Evolutionary conservation across 2,329 filamentous ascomycete genomes (phyloP).

Genomic region (Talaromyces islandicus): DNA sequence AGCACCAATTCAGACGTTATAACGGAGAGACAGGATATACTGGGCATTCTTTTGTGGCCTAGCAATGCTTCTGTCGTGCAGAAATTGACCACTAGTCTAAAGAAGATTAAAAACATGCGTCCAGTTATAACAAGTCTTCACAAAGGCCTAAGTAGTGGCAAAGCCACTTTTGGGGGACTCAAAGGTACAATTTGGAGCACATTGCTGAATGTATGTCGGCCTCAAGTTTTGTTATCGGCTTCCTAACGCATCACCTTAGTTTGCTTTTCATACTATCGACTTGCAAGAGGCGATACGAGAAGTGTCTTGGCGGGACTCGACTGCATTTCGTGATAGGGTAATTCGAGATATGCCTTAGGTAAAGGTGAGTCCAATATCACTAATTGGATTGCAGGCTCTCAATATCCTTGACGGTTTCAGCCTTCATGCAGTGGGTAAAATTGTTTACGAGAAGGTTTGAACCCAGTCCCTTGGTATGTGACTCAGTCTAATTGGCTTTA

Average conservation of each 20-base stretch:
- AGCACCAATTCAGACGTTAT: constrained; percentile 64
- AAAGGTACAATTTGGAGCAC: constrained; percentile 66
- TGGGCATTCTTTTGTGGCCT: constrained; percentile 59
- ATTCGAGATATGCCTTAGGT: neutral
- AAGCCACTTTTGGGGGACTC: constrained; percentile 49
- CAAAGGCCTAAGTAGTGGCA: constrained; percentile 63
- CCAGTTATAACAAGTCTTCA: constrained; percentile 62
- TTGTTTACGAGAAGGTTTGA: constrained; percentile 60
- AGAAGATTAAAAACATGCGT: constrained; percentile 70
- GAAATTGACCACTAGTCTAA: constrained; percentile 56
- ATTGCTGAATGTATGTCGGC: constrained; percentile 47
- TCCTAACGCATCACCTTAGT: constrained; percentile 39
- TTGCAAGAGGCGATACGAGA: constrained; percentile 60
- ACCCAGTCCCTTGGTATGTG: neutral
- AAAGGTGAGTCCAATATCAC: neutral
- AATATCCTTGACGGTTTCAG: constrained; percentile 53
- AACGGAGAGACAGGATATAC: constrained; percentile 62
- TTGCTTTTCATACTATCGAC: constrained; percentile 64
- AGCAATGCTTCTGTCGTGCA: constrained; percentile 58
- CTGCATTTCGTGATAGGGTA: constrained; percentile 53
- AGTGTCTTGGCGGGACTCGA: constrained; percentile 47
- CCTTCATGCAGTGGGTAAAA: constrained; percentile 61
- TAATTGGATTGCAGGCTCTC: constrained; percentile 42
- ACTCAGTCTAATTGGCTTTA: constrained; percentile 15
- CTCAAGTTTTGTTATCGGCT: neutral